A percentile compares a stretch with the other conserved stretches of the same genome.
Evolutionary conservation across 768 basidiomycete genomes (phyloP).

Genomic region (Agrocybe pediades): DNA sequence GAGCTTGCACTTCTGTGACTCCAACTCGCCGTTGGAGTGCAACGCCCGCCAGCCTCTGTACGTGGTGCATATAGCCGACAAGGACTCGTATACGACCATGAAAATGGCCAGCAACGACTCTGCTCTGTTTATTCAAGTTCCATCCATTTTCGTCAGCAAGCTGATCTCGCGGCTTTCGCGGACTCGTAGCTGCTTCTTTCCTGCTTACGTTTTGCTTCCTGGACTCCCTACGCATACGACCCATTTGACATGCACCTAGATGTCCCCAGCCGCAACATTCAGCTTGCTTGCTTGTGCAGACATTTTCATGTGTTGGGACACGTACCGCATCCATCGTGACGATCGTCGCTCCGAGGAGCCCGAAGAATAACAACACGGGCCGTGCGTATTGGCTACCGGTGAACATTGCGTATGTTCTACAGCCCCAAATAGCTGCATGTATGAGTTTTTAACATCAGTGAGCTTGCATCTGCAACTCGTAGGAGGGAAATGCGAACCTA

Average conservation of each 20-base stretch:
- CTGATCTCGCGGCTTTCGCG: no score
- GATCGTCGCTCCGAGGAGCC: neutral
- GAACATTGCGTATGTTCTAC: neutral
- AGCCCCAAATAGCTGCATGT: neutral
- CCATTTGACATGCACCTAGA: neutral
- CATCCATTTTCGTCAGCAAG: no score
- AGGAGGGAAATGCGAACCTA: no score
- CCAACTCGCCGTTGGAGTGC: neutral
- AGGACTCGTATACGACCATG: neutral
- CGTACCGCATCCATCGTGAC: neutral
- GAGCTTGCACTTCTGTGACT: neutral
- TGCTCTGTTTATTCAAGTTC: no score
- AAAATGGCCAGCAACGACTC: neutral
- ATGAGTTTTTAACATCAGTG: no score
- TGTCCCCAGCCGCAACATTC: neutral
- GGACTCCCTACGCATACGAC: slow-evolving; percentile 1
- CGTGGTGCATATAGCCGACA: neutral
- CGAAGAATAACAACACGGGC: neutral
- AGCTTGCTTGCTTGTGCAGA: neutral
- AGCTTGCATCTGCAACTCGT: no score
- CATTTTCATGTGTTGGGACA: neutral
- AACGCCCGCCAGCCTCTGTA: neutral
- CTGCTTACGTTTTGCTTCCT: neutral
- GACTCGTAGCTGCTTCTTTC: neutral
- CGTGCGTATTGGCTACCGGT: neutral